Evolutionary conservation across 2,329 filamentous ascomycete genomes (phyloP).

Genomic region (Macrophomina phaseolina): DNA sequence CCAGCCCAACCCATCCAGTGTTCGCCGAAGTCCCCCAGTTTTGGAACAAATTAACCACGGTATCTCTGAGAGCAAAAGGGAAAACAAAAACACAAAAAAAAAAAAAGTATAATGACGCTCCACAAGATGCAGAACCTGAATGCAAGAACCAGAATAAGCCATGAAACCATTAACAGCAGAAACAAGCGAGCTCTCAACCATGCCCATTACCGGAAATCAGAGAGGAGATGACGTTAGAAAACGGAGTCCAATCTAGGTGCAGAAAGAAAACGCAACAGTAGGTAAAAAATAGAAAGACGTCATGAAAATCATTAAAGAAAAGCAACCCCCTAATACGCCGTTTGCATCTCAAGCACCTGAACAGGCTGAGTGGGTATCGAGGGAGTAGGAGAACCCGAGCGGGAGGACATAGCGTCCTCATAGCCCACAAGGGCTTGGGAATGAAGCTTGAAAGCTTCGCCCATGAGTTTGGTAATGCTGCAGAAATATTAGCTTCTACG

Average conservation of each 20-base stretch:
- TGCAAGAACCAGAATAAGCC: slow-evolving; percentile 19
- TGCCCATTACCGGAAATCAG: slow-evolving; percentile 27
- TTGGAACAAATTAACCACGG: slow-evolving; percentile 27
- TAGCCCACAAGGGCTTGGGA: slow-evolving; percentile 94
- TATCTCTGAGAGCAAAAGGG: slow-evolving; percentile 18
- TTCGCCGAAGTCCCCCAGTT: slow-evolving; percentile 28
- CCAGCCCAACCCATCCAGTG: slow-evolving; percentile 28
- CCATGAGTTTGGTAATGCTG: slow-evolving; percentile 93
- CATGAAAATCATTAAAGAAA: slow-evolving; percentile 28
- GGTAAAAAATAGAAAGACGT: slow-evolving; percentile 11
- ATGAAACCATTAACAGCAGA: slow-evolving; percentile 21
- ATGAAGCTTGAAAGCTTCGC: slow-evolving; percentile 96
- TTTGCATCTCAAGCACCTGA: slow-evolving; percentile 50
- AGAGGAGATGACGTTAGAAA: slow-evolving; percentile 28
- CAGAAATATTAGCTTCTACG: slow-evolving; percentile 50
- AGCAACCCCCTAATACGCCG: slow-evolving; percentile 44
- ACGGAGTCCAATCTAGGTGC: slow-evolving; percentile 26
- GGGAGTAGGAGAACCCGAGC: slow-evolving; percentile 50
- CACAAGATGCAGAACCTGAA: slow-evolving; percentile 27
- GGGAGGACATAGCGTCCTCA: slow-evolving; percentile 73
- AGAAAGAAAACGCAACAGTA: slow-evolving; percentile 11
- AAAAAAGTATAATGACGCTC: slow-evolving; percentile 19
- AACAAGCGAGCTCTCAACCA: slow-evolving; percentile 23
- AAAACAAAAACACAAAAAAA: not conserved
- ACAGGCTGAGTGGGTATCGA: slow-evolving; percentile 49